Evolutionary conservation across 495 filamentous ascomycete species (phyloP).

Genomic region (Rhypophila decipiens): DNA sequence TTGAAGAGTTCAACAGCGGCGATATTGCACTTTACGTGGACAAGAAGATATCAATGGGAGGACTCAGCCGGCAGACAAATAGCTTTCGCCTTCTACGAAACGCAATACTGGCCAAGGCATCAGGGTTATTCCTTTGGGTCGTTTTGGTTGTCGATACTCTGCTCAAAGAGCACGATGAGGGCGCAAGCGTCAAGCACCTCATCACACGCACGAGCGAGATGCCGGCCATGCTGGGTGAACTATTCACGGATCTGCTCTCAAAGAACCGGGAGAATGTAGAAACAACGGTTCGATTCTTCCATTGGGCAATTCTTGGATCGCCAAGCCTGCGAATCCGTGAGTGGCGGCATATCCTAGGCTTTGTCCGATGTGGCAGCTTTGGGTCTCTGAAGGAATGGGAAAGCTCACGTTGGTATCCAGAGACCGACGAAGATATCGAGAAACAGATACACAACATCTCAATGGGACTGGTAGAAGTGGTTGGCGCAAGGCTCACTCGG

Average conservation of each 20-base stretch:
- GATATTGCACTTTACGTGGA: slow-evolving; percentile 9
- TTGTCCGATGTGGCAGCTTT: slow-evolving; percentile 1
- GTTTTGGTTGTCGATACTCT: slow-evolving; percentile 12
- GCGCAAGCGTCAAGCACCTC: not conserved
- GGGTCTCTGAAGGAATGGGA: slow-evolving; percentile 5
- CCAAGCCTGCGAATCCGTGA: slow-evolving; percentile 9
- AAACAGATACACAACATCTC: too few relatives aligned
- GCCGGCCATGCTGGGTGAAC: not conserved
- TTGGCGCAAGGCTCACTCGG: too few relatives aligned
- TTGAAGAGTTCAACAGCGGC: slow-evolving; percentile 2
- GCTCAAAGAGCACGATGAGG: slow-evolving; percentile 5
- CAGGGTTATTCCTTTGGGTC: slow-evolving; percentile 15
- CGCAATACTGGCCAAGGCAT: slow-evolving; percentile 3
- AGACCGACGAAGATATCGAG: slow-evolving; percentile 9
- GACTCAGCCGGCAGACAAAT: not conserved
- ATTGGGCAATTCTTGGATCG: slow-evolving; percentile 7
- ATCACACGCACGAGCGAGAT: not conserved
- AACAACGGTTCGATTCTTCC: slow-evolving; percentile 7
- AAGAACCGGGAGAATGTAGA: not conserved
- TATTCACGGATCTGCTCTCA: not conserved
- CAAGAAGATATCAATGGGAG: not conserved
- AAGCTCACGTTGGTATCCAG: slow-evolving; percentile 1
- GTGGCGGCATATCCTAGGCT: slow-evolving; percentile 18
- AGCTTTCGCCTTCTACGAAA: not conserved
- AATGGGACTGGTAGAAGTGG: slow-evolving; percentile 6